phyloP scores from a whole-genome alignment of 73 alveolate species.

The Diophrys appendiculata region DNA sequence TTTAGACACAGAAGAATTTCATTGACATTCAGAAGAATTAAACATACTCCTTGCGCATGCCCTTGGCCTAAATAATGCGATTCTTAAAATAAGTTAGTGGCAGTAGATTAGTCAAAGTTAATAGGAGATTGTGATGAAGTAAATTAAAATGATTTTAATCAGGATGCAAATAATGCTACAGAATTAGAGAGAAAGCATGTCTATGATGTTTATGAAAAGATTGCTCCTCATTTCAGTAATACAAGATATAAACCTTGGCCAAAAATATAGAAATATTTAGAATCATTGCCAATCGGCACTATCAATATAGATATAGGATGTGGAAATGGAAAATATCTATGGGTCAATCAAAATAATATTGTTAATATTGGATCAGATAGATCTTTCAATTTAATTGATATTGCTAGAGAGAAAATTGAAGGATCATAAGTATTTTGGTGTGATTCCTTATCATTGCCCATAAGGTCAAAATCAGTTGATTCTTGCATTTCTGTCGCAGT shows the following conservation, averaged over 20 bases:
- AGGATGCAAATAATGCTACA: conserved; percentile 69
- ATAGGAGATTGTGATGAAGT: conserved; percentile 78
- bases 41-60: conserved; percentile 68
- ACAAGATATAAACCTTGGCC: conserved; percentile 99
- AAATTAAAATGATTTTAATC: conserved; percentile 58
- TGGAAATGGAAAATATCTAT: conserved; percentile 98
- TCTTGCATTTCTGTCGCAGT: conserved; percentile 97
- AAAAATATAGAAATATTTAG: conserved; percentile 84
- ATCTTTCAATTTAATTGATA: conserved; percentile 83
- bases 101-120: conserved; percentile 47
- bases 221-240: conserved; percentile 97
- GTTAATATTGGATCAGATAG: conserved; percentile 93
- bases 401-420: conserved; percentile 83
- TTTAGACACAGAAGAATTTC: conserved; percentile 77
- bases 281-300: conserved; percentile 89
- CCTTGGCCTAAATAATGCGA: conserved; percentile 72
- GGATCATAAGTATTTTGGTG: conserved; percentile 81
- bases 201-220: conserved; percentile 97
- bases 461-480: conserved; percentile 81
- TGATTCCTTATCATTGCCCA: conserved; percentile 90
- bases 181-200: conserved; percentile 97
- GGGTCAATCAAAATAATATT: conserved; percentile 69
- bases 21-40: conserved; percentile 71
- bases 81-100: conserved; percentile 58
- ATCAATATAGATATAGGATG: conserved; percentile 97